These are phyloP conservation scores for Chlamydomonas reinhardtii DNA, from an alignment of 163 green algal species.

Conservation along the genomic window DNA sequence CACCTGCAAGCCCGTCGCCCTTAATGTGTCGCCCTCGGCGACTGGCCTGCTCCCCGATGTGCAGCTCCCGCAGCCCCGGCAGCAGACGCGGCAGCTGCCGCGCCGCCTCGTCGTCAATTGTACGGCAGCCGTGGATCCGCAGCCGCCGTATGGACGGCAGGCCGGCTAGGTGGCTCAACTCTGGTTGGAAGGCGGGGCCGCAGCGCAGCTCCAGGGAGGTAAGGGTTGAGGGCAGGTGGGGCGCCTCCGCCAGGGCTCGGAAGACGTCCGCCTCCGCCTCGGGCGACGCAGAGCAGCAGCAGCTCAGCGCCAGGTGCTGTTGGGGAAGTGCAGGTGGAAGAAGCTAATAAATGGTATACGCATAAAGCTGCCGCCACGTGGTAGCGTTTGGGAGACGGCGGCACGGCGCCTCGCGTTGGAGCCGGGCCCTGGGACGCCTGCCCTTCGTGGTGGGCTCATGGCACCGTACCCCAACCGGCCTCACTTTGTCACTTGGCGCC, in stretches of 20 bases:
- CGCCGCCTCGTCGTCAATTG: constrained; percentile 5
- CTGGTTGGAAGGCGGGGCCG: constrained; percentile 28
- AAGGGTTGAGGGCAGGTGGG: constrained; percentile 3
- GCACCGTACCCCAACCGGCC: too few species aligned
- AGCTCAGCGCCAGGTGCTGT: constrained; percentile 41
- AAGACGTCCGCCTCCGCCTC: background rate
- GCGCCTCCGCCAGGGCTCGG: background rate
- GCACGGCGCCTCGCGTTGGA: too few species aligned
- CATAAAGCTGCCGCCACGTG: too few species aligned
- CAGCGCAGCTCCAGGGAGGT: constrained; percentile 36
- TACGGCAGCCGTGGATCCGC: background rate
- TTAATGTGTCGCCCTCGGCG: constrained; percentile 12
- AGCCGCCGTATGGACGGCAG: background rate
- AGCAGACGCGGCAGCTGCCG: background rate
- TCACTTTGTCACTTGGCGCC: too few species aligned
- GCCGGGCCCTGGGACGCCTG: too few species aligned
- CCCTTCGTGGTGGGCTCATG: too few species aligned
- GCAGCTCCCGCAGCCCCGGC: background rate
- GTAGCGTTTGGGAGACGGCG: too few species aligned
- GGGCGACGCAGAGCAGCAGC: background rate
- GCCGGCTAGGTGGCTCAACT: background rate
- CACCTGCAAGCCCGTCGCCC: background rate
- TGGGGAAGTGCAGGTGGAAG: too few species aligned
- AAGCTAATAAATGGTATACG: too few species aligned
- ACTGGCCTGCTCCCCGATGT: background rate